Evolutionary conservation across 1,284 basidiomycete species (phyloP), one percentile per base, ranked within the genome.

Genomic region (Uromyces viciae-fabae): DNA sequence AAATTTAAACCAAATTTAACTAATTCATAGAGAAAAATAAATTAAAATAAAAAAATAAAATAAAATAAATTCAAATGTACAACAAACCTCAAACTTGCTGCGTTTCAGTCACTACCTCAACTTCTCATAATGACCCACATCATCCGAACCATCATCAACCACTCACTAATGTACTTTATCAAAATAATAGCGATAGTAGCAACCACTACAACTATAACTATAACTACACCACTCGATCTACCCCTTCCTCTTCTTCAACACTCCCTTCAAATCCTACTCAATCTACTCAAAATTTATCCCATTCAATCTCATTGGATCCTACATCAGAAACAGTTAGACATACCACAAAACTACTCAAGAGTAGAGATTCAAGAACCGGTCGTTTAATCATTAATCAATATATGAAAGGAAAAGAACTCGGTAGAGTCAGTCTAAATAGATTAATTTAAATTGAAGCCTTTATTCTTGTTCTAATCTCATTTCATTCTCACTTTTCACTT

Each of bases 361-460:
- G 56, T 64, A n/a, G 78, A 15, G 78, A 81, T 52, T 81, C 78
- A 60, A 46, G 56, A 69, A 81, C 78, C 0, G 78, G 78, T 17
- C 36, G 78, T 54, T 52, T 81, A 28, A 81, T 81, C 46, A 81
- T 81, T 49, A 81, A 81, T 40, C 78, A 81, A 43, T 81, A 81
- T 38, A 81, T 81, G 78, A 81, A 81, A 52, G 78, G 78, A 33
- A 81, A 81, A 38, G 78, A 81, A 66, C 36, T 81, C 28, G 78
- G 78, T 46, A 42, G 78, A 33, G 78, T 81, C 17, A 7, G 36
- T 72, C 31, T 25, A 14, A 31, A 11, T 11, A 22, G 11, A 11
- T 22, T 49, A 11, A 25, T 73, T 43, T 64, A 14, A 2, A 33
- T 33, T 28, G 42, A 19, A 54, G 43, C 28, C 42, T 54, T 36